phyloP scores from a whole-genome alignment of 495 filamentous ascomycete species.

The Neurospora sp. region DNA sequence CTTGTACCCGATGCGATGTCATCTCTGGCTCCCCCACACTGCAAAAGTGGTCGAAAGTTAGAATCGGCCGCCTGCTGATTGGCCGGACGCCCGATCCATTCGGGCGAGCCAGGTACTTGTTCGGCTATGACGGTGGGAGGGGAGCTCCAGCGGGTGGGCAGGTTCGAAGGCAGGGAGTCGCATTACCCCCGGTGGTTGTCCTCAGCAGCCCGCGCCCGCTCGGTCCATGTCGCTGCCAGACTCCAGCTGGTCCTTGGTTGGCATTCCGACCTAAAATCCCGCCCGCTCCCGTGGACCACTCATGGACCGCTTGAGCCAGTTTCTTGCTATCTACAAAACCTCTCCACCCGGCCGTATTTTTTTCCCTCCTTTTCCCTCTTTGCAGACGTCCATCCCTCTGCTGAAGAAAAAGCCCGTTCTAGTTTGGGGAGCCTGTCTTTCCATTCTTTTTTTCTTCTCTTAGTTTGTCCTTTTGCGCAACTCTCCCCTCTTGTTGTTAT shows the following conservation, averaged over 20 bases:
- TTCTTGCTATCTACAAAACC: constrained; percentile 16
- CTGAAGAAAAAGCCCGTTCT: constrained; percentile 3
- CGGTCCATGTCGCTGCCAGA: background rate
- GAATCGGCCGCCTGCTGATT: constrained; percentile 18
- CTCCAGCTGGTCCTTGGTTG: constrained; percentile 8
- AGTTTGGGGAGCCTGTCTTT: constrained; percentile 6
- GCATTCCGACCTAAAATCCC: constrained; percentile 25
- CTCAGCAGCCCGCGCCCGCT: background rate
- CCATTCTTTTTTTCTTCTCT: constrained; percentile 1
- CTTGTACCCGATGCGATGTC: constrained; percentile 20
- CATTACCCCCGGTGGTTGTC: background rate
- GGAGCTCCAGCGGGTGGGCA: constrained; percentile 9
- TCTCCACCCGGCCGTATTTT: constrained; percentile 20
- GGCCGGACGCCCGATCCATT: constrained; percentile 13
- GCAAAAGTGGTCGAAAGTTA: constrained; percentile 8
- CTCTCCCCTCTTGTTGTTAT: constrained; percentile 27
- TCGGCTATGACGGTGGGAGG: constrained; percentile 28
- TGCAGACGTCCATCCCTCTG: background rate
- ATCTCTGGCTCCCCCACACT: constrained; percentile 22
- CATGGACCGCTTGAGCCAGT: background rate
- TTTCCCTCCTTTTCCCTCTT: constrained; percentile 9
- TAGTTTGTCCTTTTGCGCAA: constrained; percentile 16
- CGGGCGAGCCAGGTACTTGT: constrained; percentile 17
- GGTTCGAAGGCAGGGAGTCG: background rate
- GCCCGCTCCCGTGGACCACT: constrained; percentile 8